These are phyloP conservation scores for Gnomoniopsis smithogilvyi DNA, from an alignment of 2,329 filamentous ascomycete genomes.

Conservation along the genomic window DNA sequence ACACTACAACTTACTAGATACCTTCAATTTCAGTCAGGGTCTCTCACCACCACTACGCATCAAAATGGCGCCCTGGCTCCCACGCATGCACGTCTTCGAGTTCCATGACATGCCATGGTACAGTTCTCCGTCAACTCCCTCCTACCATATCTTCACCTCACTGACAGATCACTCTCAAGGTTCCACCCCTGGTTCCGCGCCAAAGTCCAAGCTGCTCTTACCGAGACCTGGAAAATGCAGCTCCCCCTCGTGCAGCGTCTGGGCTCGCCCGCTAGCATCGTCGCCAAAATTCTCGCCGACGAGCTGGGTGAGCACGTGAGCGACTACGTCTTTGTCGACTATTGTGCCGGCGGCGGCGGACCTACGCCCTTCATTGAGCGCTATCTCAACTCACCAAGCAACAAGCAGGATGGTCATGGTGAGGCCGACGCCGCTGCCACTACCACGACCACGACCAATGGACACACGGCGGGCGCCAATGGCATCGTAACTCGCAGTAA, in stretches of 20 bases:
- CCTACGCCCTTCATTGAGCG: constrained; percentile 64
- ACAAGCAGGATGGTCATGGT: neutral
- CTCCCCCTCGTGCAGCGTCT: constrained; percentile 55
- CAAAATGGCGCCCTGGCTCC: constrained; percentile 47
- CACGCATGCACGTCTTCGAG: constrained; percentile 63
- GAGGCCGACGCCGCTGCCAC: neutral
- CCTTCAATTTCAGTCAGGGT: too few species aligned
- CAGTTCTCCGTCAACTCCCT: neutral
- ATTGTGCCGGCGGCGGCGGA: constrained; percentile 72
- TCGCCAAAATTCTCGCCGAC: constrained; percentile 52
- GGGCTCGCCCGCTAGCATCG: constrained; percentile 55
- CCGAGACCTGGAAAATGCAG: constrained; percentile 58
- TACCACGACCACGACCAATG: neutral
- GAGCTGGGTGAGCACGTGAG: constrained; percentile 45
- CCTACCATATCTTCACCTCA: neutral
- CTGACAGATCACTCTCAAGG: constrained; percentile 37
- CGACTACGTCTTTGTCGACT: constrained; percentile 66
- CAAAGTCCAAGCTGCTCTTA: constrained; percentile 63
- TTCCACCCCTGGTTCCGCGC: constrained; percentile 63
- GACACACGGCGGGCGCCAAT: neutral
- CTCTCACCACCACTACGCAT: neutral
- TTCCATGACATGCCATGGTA: constrained; percentile 51
- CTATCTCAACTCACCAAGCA: constrained; percentile 44
- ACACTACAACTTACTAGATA: too few species aligned
- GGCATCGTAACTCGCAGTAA: constrained; percentile 27